Conservation (phyloP, 2,329 filamentous ascomycete species). For the Neofusicoccum umdonicola region DNA sequence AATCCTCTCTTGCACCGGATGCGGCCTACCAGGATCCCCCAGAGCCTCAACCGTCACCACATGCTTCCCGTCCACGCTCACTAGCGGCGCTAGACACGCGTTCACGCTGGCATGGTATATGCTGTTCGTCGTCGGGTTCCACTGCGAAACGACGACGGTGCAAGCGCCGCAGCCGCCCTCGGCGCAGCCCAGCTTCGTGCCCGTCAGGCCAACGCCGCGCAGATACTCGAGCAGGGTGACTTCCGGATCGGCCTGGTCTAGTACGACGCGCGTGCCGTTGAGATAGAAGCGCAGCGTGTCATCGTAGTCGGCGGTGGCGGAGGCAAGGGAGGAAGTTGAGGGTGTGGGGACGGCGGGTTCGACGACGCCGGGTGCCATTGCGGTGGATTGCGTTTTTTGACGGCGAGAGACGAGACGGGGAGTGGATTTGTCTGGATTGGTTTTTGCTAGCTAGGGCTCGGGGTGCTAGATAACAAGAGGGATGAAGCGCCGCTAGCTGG, state of each 20-base stretch:
- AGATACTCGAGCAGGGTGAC: conserved; percentile 90
- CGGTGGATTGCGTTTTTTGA: background rate
- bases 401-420: background rate
- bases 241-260: conserved; percentile 88
- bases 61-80: conserved; percentile 94
- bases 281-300: conserved; percentile 90
- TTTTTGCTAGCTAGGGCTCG: background rate
- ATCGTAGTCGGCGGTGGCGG: conserved; percentile 74
- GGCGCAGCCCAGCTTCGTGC: conserved; percentile 93
- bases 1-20: conserved; percentile 87
- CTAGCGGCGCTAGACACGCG: conserved; percentile 87
- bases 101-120: conserved; percentile 98
- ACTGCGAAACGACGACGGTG: conserved; percentile 86
- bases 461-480: background rate
- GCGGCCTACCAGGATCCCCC: conserved; percentile 79
- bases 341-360: conserved; percentile 48
- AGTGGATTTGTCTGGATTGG: background rate
- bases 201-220: conserved; percentile 86
- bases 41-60: conserved; percentile 98
- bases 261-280: conserved; percentile 83
- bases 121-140: conserved; percentile 85
- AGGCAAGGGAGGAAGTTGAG: conserved; percentile 49
- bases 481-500: background rate
- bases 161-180: conserved; percentile 97
- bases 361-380: conserved; percentile 60